Evolutionary conservation across 2,329 filamentous ascomycete species (phyloP).

Genomic region (Fusarium sp.): DNA sequence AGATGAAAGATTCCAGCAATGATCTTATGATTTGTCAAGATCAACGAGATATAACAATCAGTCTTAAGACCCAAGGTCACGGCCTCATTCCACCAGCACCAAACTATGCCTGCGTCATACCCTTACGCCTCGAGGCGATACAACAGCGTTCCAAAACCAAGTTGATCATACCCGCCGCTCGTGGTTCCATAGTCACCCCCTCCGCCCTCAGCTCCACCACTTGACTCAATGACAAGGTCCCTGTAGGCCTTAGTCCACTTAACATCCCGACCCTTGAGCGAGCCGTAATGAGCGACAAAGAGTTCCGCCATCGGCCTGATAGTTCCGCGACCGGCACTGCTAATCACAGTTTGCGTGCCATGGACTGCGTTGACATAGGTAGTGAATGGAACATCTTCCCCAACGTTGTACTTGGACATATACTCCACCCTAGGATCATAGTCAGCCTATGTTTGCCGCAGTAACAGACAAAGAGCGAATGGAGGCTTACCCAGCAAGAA

Average conservation of each 20-base stretch:
- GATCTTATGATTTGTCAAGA: not conserved
- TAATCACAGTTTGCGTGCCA: not conserved
- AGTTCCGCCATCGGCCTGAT: not conserved
- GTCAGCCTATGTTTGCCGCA: not conserved
- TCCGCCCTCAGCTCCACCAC: not conserved
- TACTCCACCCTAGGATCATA: not conserved
- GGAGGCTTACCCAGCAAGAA: not conserved
- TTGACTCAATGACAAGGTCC: not conserved
- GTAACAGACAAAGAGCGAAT: rapidly evolving
- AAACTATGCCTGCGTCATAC: rapidly evolving
- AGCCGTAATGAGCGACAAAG: not conserved
- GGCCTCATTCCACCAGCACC: not conserved
- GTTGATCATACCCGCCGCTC: not conserved
- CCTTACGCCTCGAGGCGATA: not conserved
- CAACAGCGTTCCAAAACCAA: not conserved
- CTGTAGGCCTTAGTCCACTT: not conserved
- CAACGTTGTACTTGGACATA: not conserved
- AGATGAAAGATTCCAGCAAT: not conserved
- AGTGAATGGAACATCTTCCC: not conserved
- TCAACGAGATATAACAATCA: not conserved
- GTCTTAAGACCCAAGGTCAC: not conserved
- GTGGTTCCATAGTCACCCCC: not conserved
- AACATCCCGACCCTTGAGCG: not conserved
- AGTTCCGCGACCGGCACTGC: not conserved
- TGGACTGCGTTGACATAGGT: not conserved